Evolutionary conservation across 768 basidiomycete genomes (phyloP).

Genomic region (Dictyophora rubrovolvata): DNA sequence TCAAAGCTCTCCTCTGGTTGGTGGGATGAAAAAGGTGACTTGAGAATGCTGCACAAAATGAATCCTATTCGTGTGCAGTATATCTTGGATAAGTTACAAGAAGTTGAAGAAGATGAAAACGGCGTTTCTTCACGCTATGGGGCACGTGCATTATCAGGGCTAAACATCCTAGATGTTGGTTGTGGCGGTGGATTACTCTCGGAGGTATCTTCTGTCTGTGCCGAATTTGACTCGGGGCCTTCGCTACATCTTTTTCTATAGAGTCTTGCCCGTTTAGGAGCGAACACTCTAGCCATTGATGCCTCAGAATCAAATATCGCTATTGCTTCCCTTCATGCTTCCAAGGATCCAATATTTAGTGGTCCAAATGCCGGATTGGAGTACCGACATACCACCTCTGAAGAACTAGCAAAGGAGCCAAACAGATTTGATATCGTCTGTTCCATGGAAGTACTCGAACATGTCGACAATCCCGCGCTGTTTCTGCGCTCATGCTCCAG

Average conservation of each 20-base stretch:
- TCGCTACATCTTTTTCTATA: constrained; percentile 21
- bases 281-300: constrained; percentile 83
- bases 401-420: constrained; percentile 54
- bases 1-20: constrained; percentile 81
- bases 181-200: constrained; percentile 93
- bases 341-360: constrained; percentile 57
- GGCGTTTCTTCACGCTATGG: constrained; percentile 14
- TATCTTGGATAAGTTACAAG: constrained; percentile 64
- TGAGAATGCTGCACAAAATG: constrained; percentile 83
- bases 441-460: constrained; percentile 96
- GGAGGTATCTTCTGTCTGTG: constrained; percentile 44
- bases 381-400: constrained; percentile 69
- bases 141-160: constrained; percentile 40
- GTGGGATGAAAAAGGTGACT: constrained; percentile 95
- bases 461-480: constrained; percentile 82
- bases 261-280: constrained; percentile 84
- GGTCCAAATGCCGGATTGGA: constrained; percentile 27
- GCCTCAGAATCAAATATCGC: constrained; percentile 80
- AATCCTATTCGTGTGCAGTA: constrained; percentile 84
- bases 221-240: background rate
- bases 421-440: constrained; percentile 85
- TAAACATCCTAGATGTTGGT: constrained; percentile 80
- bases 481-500: constrained; percentile 78
- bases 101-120: constrained; percentile 44
- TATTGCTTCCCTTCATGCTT: constrained; percentile 76